phyloP scores from a whole-genome alignment of 331 rosid genomes.

The Rosa hybrid region DNA sequence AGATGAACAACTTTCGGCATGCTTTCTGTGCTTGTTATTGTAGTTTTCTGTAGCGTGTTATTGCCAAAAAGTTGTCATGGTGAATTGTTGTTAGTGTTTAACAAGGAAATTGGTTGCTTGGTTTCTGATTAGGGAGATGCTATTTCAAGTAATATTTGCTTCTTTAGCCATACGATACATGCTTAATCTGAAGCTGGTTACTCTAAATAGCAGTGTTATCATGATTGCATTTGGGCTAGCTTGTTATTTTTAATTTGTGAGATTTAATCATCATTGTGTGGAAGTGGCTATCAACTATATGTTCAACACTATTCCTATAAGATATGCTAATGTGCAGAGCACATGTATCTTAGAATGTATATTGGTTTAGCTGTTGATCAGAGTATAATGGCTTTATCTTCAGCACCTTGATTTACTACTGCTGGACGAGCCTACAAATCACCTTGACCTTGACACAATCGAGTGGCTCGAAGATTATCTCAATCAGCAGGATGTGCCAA shows the following conservation, averaged over 20 bases:
- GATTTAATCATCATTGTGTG: neutral
- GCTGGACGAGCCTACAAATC: conserved; percentile 95
- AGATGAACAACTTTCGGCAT: neutral
- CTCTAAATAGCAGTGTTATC: neutral
- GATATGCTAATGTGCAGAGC: no score
- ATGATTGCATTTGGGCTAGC: neutral
- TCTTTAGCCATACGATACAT: neutral
- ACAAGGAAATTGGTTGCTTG: neutral
- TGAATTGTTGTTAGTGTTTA: neutral
- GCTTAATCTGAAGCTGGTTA: neutral
- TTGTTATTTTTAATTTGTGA: neutral
- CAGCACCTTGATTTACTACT: conserved; percentile 94
- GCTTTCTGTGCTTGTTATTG: neutral
- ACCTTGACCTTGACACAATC: conserved; percentile 95
- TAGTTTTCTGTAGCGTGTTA: neutral
- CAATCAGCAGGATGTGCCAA: conserved; percentile 86
- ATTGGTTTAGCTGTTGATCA: conserved; percentile 15
- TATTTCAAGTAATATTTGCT: neutral
- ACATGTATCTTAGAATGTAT: conserved; percentile 1
- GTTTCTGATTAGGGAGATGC: neutral
- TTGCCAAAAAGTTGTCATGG: neutral
- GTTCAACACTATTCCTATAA: neutral
- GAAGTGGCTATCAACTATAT: neutral
- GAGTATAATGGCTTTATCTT: conserved; percentile 27
- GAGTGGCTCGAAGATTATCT: conserved; percentile 98